Evolutionary conservation across 1,139 yeast genomes (phyloP).

Genomic region (Candida sojae): DNA sequence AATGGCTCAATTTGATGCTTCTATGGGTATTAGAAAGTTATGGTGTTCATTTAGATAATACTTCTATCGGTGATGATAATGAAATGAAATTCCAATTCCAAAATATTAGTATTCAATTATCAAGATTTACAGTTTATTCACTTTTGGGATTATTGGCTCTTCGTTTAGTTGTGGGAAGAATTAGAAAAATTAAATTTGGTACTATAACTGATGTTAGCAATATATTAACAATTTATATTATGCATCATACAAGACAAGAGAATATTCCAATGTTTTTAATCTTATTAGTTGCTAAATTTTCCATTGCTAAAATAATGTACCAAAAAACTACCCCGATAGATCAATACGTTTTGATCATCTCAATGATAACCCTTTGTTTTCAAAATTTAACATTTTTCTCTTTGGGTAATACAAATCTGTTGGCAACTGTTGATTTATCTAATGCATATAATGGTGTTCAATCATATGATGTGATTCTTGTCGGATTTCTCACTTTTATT

Average conservation of each 20-base stretch:
- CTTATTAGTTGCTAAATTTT: constrained; percentile 41
- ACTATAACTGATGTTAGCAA: constrained; percentile 45
- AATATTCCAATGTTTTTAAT: constrained; percentile 72
- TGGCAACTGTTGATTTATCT: constrained; percentile 86
- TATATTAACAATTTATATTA: constrained; percentile 52
- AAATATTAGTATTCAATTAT: constrained; percentile 27
- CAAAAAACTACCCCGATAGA: constrained; percentile 17
- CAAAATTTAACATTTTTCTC: constrained; percentile 84
- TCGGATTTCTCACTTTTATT: constrained; percentile 76
- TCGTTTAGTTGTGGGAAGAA: constrained; percentile 29
- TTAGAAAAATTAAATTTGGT: constrained; percentile 24
- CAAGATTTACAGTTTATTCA: constrained; percentile 27
- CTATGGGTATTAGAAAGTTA: constrained; percentile 31
- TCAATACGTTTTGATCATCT: constrained; percentile 22
- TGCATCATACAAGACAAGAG: constrained; percentile 68
- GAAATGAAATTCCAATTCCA: constrained; percentile 29
- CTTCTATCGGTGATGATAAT: constrained; percentile 16
- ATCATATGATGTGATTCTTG: constrained; percentile 66
- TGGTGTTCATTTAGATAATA: constrained; percentile 19
- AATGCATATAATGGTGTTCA: constrained; percentile 90
- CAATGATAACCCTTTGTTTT: constrained; percentile 34
- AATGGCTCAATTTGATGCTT: constrained; percentile 29
- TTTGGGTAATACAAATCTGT: constrained; percentile 87
- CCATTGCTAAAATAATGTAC: constrained; percentile 17
- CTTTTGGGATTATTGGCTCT: constrained; percentile 18